Conservation (phyloP, 768 basidiomycete species). For the Cystobasidiopsis lactophilus region DNA sequence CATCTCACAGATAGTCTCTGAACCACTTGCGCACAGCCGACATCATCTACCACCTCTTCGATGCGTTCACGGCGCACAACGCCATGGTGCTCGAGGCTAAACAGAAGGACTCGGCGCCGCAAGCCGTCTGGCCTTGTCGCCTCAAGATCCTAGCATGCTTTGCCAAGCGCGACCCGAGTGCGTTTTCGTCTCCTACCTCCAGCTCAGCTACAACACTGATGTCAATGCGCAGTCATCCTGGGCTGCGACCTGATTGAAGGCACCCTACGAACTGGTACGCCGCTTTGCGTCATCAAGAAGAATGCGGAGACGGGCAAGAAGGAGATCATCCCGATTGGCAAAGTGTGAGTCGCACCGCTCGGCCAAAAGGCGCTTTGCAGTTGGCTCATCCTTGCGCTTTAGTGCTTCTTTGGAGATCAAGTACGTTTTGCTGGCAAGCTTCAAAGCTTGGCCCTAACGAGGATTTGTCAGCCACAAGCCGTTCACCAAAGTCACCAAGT, state of each 20-base stretch:
- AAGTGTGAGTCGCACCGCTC: slow-evolving; percentile 42
- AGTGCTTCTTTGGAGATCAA: slow-evolving; percentile 96
- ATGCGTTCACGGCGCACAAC: slow-evolving; percentile 86
- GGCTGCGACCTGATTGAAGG: slow-evolving; percentile 40
- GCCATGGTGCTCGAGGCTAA: slow-evolving; percentile 79
- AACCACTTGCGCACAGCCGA: slow-evolving; percentile 45
- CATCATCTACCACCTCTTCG: slow-evolving; percentile 96
- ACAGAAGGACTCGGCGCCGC: slow-evolving; percentile 69
- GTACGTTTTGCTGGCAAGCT: too few species aligned
- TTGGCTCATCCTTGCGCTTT: slow-evolving; percentile 4
- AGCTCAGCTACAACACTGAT: background rate
- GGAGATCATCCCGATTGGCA: slow-evolving; percentile 76
- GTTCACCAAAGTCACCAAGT: slow-evolving; percentile 70
- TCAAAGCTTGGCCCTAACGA: too few species aligned
- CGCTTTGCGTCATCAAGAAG: slow-evolving; percentile 79
- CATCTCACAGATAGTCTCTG: background rate
- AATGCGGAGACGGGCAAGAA: slow-evolving; percentile 71
- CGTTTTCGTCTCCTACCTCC: background rate
- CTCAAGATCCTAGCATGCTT: slow-evolving; percentile 84
- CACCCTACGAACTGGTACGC: slow-evolving; percentile 71
- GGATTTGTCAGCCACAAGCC: slow-evolving; percentile 39
- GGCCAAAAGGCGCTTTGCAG: background rate
- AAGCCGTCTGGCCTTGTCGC: slow-evolving; percentile 90
- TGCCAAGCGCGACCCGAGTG: slow-evolving; percentile 68
- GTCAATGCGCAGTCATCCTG: slow-evolving; percentile 5